Evolutionary conservation across 352 stramenopile genomes (phyloP).

Genomic region (Globisporangium cylindrosporum): DNA sequence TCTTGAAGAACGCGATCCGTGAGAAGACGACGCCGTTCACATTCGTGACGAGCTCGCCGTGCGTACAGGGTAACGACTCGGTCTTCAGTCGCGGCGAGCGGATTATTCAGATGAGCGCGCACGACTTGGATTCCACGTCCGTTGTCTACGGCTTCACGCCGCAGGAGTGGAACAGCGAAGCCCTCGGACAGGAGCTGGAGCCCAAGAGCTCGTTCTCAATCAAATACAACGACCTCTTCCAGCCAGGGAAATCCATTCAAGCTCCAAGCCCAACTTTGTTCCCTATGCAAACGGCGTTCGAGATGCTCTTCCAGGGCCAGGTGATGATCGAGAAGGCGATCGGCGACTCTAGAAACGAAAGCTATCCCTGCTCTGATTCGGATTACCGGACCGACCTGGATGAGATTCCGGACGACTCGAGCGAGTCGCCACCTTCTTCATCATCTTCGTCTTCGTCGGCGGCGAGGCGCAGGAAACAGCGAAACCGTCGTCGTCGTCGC

Average conservation of each 20-base stretch:
- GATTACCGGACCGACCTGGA: background rate
- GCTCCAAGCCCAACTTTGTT: background rate
- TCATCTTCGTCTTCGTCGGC: background rate
- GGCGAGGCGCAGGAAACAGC: background rate
- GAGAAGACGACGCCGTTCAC: background rate
- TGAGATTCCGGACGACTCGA: background rate
- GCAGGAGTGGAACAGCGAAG: background rate
- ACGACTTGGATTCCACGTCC: background rate
- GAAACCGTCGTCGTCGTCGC: background rate
- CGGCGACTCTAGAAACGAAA: background rate
- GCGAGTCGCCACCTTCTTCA: background rate
- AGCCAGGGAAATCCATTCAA: background rate
- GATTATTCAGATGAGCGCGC: background rate
- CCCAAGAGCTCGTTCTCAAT: background rate
- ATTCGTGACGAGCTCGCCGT: background rate
- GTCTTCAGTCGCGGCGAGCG: background rate
- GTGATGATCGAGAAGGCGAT: background rate
- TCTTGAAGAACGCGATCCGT: background rate
- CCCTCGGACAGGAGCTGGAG: background rate
- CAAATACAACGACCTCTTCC: background rate
- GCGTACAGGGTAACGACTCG: background rate
- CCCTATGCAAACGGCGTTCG: background rate
- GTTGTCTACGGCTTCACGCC: background rate
- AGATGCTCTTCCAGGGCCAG: background rate
- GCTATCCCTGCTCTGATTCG: background rate